Base-by-base conservation (phyloP, 2,329 filamentous ascomycete genomes). In the Tolypocladium capitatum region DNA sequence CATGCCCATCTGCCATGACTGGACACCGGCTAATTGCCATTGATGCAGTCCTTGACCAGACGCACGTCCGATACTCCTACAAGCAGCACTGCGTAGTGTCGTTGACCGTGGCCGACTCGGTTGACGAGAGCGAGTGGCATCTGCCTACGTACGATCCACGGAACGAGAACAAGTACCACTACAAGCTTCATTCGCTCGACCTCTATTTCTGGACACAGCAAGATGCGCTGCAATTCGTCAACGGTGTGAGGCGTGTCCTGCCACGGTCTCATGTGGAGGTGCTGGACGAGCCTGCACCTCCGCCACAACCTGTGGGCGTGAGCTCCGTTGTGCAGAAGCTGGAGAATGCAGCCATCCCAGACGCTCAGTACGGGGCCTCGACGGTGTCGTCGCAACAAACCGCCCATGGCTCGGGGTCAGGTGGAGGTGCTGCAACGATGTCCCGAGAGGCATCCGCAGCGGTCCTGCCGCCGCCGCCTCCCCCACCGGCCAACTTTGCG, bases 131-230 rank as follows among this genome's bases (percentile, higher is more conserved):
- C 52, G 72, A 88, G 62, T 90, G 85, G 86, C 83, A 87, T 63
- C 72, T 90, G 7, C 84, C 84, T 2, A 80, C 80, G 1, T 84
- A 76, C 61, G 84, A 90, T 61, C 78, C 79, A 2, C 73, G 73
- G 45, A 86, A 87, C 63, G 79, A 89, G 63, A 81, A 77, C 60
- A 87, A 84, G 62, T 89, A 88, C 62, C 78, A 88, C 70, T 88
- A 88, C 67, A 81, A 80, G 60, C 74, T 91, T 8, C 81, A 87
- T 60, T 83, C 81, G 0, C 62, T 90, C 49, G 85, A 90, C 58
- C 68, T 90, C 14, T 91, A 91, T 67, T 84, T 90, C 59, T 89
- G 84, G 83, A 86, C 80, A 0, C 77, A 80, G 51, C 72, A 80
- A 48, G 85, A 90, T 64, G 84, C 84, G 1, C 68, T 80, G 28